Evolutionary conservation across 345 rosid genomes (phyloP).

Genomic region (Erucastrum elatum): DNA sequence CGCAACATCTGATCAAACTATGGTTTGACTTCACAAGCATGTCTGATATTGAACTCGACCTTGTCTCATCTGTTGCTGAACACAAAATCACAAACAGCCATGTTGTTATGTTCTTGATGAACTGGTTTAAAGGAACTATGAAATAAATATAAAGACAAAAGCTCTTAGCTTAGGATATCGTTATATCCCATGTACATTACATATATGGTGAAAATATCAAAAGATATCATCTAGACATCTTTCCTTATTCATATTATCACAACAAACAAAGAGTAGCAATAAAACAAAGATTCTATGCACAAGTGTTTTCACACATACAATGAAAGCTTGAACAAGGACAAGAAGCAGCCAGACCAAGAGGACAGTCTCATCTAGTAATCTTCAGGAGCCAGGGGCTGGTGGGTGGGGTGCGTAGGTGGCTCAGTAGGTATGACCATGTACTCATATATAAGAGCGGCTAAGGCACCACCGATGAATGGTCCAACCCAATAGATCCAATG

Average conservation of each 20-base stretch:
- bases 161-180: too few species aligned
- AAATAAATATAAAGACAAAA: background rate
- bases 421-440: slow-evolving; percentile 54
- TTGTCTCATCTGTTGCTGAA: slow-evolving; percentile 80
- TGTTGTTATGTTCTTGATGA: slow-evolving; percentile 47
- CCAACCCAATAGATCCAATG: slow-evolving; percentile 46
- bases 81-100: slow-evolving; percentile 60
- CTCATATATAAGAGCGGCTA: slow-evolving; percentile 50
- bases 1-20: slow-evolving; percentile 85
- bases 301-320: too few species aligned
- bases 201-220: background rate
- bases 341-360: background rate
- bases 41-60: slow-evolving; percentile 77
- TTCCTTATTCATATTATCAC: slow-evolving; percentile 31
- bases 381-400: slow-evolving; percentile 76
- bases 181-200: too few species aligned
- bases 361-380: slow-evolving; percentile 50
- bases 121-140: slow-evolving; percentile 36
- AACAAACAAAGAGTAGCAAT: slow-evolving; percentile 13
- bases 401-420: slow-evolving; percentile 45
- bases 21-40: slow-evolving; percentile 87
- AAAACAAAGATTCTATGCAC: slow-evolving; percentile 24
- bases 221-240: background rate
- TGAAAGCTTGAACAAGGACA: too few species aligned
- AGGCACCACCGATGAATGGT: slow-evolving; percentile 40